phyloP scores from a whole-genome alignment of 2,329 filamentous ascomycete genomes.

The Paramyrothecium roridum region DNA sequence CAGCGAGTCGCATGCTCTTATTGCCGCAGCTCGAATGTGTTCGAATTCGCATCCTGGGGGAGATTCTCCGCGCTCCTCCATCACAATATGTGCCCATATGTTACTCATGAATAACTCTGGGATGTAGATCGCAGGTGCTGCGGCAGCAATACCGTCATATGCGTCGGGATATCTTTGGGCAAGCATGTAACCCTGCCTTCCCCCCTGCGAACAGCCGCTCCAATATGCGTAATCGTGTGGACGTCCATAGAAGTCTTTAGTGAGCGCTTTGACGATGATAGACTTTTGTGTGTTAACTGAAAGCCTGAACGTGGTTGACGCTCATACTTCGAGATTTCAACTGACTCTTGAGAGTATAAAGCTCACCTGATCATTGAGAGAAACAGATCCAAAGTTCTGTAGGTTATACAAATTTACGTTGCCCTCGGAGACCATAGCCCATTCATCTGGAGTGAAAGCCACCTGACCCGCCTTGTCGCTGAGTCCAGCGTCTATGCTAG shows the following conservation, averaged over 20 bases:
- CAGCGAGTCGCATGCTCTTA: neutral
- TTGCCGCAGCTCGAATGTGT: neutral
- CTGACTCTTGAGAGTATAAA: too few species aligned
- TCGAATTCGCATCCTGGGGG: neutral
- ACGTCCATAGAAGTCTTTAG: neutral
- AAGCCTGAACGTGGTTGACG: too few species aligned
- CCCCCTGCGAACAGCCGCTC: neutral
- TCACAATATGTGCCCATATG: neutral
- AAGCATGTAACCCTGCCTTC: neutral
- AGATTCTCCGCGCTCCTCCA: neutral
- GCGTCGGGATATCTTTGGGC: neutral
- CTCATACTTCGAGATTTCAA: too few species aligned
- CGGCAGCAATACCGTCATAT: constrained; percentile 1
- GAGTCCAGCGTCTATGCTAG: neutral
- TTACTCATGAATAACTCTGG: neutral
- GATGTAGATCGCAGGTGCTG: neutral
- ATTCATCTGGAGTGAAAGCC: too few species aligned
- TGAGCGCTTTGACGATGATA: neutral
- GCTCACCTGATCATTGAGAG: too few species aligned
- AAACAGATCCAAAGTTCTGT: neutral
- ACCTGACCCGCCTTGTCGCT: too few species aligned
- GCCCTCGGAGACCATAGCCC: too few species aligned
- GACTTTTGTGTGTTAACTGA: neutral
- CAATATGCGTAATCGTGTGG: neutral
- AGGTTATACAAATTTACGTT: too few species aligned